A percentile compares a stretch with the other conserved stretches of the same genome.
These are phyloP conservation scores for Russula earlei DNA, from an alignment of 768 basidiomycete genomes.

Conservation along the genomic window DNA sequence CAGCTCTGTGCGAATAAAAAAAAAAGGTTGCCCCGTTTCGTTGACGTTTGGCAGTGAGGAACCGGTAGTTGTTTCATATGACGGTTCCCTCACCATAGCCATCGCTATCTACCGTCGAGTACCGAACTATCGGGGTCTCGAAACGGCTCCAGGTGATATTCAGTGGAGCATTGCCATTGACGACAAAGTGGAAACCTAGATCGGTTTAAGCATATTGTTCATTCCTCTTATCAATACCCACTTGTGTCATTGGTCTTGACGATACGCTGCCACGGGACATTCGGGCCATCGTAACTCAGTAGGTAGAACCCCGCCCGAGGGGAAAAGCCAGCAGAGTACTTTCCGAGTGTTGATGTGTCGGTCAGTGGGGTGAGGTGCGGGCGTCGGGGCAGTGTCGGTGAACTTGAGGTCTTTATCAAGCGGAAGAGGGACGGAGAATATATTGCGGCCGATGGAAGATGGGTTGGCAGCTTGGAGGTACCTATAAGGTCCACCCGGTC, in stretches of 20 bases:
- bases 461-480: slow-evolving; percentile 87
- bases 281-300: slow-evolving; percentile 70
- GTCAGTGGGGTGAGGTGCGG: slow-evolving; percentile 42
- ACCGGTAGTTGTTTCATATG: neutral
- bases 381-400: slow-evolving; percentile 21
- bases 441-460: slow-evolving; percentile 69
- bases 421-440: slow-evolving; percentile 76
- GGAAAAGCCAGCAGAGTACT: slow-evolving; percentile 67
- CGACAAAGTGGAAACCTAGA: slow-evolving; percentile 51
- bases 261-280: slow-evolving; percentile 81
- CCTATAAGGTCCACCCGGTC: slow-evolving; percentile 31
- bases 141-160: slow-evolving; percentile 56
- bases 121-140: slow-evolving; percentile 57
- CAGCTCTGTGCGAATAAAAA: slow-evolving; percentile 44
- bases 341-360: slow-evolving; percentile 42
- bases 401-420: slow-evolving; percentile 26
- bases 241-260: slow-evolving; percentile 41
- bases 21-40: neutral
- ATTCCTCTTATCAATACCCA: slow-evolving; percentile 19
- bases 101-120: slow-evolving; percentile 69
- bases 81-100: slow-evolving; percentile 47
- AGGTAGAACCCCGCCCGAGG: slow-evolving; percentile 81
- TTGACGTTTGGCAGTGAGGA: neutral
- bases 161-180: slow-evolving; percentile 64
- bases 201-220: neutral